Conservation (phyloP, 2,329 filamentous ascomycete species). For the Alternaria incomplexa region DNA sequence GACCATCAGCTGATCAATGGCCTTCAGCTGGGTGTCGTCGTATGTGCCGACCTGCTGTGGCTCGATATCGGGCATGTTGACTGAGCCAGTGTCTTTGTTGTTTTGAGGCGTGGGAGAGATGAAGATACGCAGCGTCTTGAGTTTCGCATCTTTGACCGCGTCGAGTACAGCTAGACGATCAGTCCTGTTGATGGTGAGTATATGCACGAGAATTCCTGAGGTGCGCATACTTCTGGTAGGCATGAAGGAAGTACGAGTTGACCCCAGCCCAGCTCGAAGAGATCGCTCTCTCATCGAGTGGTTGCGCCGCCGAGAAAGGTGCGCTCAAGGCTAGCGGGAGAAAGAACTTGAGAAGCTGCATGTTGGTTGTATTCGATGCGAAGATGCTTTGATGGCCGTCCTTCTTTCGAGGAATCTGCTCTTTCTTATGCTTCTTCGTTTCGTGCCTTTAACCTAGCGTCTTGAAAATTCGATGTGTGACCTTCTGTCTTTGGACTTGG, state of each 20-base stretch:
- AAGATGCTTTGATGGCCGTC: not conserved
- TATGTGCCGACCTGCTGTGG: not conserved
- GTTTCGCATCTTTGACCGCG: constrained; percentile 8
- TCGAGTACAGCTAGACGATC: not conserved
- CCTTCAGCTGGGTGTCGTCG: constrained; percentile 6
- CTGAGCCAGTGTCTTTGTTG: constrained; percentile 11
- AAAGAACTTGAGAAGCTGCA: not conserved
- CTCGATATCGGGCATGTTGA: constrained; percentile 13
- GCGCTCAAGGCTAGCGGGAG: not conserved
- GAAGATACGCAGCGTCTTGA: constrained; percentile 10
- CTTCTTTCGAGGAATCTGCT: not conserved
- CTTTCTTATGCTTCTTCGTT: not conserved
- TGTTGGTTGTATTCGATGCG: not conserved
- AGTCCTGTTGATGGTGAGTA: not conserved
- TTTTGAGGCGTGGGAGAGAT: constrained; percentile 6
- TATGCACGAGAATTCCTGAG: not conserved
- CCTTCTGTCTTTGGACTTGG: not conserved
- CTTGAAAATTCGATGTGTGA: not conserved
- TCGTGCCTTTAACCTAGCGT: not conserved
- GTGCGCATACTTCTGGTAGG: not conserved
- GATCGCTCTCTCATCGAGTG: not conserved
- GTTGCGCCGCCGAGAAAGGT: not conserved
- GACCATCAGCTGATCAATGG: constrained; percentile 10
- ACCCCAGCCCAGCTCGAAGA: not conserved
- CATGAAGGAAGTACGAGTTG: not conserved